Evolutionary conservation across 1,284 basidiomycete genomes (phyloP).

Genomic region (Sporisorium iseilematis-ciliati): DNA sequence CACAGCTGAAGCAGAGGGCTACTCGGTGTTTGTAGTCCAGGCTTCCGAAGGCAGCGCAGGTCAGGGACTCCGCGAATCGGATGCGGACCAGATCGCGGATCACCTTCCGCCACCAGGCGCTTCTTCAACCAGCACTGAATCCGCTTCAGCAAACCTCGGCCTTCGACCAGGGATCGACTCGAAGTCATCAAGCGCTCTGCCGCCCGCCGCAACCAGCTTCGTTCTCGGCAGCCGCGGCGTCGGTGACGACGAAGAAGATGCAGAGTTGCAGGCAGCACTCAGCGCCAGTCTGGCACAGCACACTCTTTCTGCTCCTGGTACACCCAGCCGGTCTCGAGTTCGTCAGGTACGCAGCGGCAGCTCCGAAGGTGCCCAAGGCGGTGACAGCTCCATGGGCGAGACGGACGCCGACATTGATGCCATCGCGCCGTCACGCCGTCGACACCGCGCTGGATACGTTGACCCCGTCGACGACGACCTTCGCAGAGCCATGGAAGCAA

Average conservation of each 20-base stretch:
- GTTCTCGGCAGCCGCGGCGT: constrained; percentile 10
- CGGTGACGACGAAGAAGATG: constrained; percentile 34
- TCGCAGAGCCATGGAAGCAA: constrained; percentile 50
- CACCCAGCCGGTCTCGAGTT: constrained; percentile 38
- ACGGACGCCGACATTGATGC: constrained; percentile 63
- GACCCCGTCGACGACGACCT: constrained; percentile 49
- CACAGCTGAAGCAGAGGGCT: constrained; percentile 61
- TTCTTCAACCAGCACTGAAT: background rate
- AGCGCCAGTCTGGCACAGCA: constrained; percentile 52
- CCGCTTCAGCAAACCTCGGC: constrained; percentile 20
- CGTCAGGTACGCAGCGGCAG: constrained; percentile 34
- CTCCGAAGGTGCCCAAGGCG: constrained; percentile 13
- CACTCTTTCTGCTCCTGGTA: constrained; percentile 11
- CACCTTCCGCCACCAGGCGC: constrained; percentile 50
- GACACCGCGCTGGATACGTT: constrained; percentile 20
- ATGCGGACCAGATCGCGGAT: constrained; percentile 58
- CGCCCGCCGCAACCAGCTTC: constrained; percentile 10
- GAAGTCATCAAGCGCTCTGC: constrained; percentile 3
- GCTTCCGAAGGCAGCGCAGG: constrained; percentile 37
- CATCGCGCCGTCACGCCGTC: constrained; percentile 54
- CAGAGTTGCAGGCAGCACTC: constrained; percentile 62
- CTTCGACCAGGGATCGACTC: constrained; percentile 25
- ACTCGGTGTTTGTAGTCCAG: constrained; percentile 64
- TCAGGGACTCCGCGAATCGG: constrained; percentile 38
- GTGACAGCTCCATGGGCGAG: constrained; percentile 33